Conservation (phyloP, 768 basidiomycete genomes). For the Naganishia vaughanmartiniae region DNA sequence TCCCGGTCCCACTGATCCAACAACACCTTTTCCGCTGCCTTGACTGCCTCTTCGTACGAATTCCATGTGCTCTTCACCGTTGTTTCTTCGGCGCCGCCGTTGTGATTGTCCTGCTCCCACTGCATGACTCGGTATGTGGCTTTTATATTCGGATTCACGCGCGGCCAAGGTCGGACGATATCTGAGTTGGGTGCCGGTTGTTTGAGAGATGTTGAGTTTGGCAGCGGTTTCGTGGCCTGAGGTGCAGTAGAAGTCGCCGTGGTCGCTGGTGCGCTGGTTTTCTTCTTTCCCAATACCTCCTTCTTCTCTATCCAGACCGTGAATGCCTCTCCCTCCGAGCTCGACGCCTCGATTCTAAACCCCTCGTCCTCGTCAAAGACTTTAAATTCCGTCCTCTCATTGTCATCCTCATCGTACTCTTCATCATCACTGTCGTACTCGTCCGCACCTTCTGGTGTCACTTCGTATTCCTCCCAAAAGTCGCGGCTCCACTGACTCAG, state of each 20-base stretch:
- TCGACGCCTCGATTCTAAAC: background rate
- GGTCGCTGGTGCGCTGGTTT: background rate
- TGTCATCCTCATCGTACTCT: background rate
- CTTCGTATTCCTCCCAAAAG: conserved; percentile 7
- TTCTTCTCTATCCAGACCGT: conserved; percentile 20
- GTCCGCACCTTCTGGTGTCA: conserved; percentile 2
- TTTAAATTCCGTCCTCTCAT: background rate
- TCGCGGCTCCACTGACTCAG: conserved; percentile 3
- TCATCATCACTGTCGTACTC: conserved; percentile 17
- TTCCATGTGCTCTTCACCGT: background rate
- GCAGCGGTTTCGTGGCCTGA: background rate
- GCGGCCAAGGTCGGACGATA: background rate
- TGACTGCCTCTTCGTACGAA: conserved; percentile 2
- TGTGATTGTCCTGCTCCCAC: conserved; percentile 17
- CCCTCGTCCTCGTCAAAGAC: background rate
- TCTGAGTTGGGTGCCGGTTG: background rate
- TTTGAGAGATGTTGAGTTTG: background rate
- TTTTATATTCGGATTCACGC: background rate
- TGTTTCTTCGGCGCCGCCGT: conserved; percentile 4
- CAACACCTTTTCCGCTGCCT: background rate
- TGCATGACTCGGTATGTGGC: conserved; percentile 1
- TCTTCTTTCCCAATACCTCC: background rate
- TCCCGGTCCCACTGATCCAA: conserved; percentile 7
- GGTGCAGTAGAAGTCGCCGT: background rate
- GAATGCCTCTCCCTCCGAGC: background rate